phyloP scores from a whole-genome alignment of 306 rosid species.

The Pyrus pyrifolia region DNA sequence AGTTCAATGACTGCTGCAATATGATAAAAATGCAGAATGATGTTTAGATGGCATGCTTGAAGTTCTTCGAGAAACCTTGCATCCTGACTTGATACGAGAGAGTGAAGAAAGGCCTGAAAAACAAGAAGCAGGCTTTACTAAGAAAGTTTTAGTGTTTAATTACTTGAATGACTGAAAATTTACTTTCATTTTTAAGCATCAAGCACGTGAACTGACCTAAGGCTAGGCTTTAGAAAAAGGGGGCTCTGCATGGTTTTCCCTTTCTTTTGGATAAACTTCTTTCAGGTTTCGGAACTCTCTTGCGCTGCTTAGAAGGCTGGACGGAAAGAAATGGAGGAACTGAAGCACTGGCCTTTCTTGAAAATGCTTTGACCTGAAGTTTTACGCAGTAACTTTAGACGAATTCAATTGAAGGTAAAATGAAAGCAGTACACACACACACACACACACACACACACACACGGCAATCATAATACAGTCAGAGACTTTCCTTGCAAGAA shows the following conservation, averaged over 20 bases:
- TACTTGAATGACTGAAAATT: not conserved
- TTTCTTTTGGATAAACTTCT: constrained; percentile 23
- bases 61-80: not conserved
- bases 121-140: not conserved
- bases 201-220: not conserved
- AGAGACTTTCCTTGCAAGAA: constrained; percentile 35
- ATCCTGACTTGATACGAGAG: not conserved
- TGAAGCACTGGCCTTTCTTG: constrained; percentile 19
- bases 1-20: not conserved
- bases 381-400: not conserved
- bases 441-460: not conserved
- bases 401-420: not conserved
- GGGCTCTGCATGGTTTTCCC: constrained; percentile 46
- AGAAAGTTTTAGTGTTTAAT: not conserved
- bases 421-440: not conserved
- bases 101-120: not conserved
- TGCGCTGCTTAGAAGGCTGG: not conserved
- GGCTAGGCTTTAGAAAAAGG: constrained; percentile 24
- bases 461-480: not conserved
- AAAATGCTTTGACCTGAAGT: constrained; percentile 28
- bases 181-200: not conserved
- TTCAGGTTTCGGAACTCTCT: not conserved
- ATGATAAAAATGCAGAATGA: not conserved
- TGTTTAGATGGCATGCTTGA: not conserved
- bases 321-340: constrained; percentile 20